Base-by-base conservation (phyloP, 495 filamentous ascomycete genomes). In the Annulohypoxylon moriforme region DNA sequence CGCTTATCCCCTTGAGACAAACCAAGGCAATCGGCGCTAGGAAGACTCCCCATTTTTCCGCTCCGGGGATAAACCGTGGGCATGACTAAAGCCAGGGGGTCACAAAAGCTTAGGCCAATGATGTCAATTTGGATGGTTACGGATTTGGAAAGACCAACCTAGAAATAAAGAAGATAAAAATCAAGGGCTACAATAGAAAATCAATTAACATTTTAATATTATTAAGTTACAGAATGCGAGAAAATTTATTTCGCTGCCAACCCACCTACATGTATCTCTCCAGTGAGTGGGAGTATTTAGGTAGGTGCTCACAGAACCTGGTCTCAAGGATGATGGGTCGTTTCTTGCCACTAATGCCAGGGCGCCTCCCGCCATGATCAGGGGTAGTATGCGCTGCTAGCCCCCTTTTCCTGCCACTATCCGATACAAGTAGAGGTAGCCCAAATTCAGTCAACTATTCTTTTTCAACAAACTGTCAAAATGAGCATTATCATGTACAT, bases 1-100 rank as follows among this genome's bases (percentile, higher is more conserved):
- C 7, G 16, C 6, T 63, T 63, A 63, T 63, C 60, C 60, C 60
- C 60, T 63, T 53, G 60, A 52, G 47, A 52, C 44, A 63, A 63
- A 53, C 60, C 46, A 53, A 42, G 60, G n/a, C 20, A 20, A 53
- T 50, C 14, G 33, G 50, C 60, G 60, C 60, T 63, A 63, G 50
- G 50, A 63, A 52, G 18, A 31, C n/a, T 2, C 46, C 46, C 60
- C 44, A 46, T 47, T 53, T 40, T 52, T 38, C 16, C 6, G 46
- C 29, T 25, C 47, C 44, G 47, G 60, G 60, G 60, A 52, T 50
- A 50, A 63, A 25, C 60, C 60, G 46, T 38, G 40, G 9, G 27
- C 16, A 60, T 6, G 47, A 33, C n/a, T 33, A 31, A 60, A 25
- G 31, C 65, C 46, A 42, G 34, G 33, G 44, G 27, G 9, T 60